A percentile compares a stretch with the other conserved stretches of the same genome.
Conservation (phyloP, 1,139 yeast genomes). For the Yamadazyma pseudoaaseri region DNA sequence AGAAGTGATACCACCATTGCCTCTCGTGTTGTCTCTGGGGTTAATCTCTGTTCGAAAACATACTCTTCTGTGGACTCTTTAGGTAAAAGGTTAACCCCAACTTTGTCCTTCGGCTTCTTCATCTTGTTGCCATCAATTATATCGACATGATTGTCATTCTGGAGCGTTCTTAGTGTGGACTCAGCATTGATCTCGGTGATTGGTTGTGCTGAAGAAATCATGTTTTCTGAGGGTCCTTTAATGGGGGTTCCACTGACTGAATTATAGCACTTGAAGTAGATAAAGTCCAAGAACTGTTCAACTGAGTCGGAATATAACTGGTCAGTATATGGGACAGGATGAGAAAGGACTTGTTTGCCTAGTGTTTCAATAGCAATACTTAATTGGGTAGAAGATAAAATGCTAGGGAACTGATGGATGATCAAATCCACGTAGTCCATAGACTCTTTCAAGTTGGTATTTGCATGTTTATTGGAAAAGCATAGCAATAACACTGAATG, state of each 20-base stretch:
- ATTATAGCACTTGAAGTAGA: constrained; percentile 37
- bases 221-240: constrained; percentile 14
- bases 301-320: constrained; percentile 23
- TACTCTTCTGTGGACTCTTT: constrained; percentile 18
- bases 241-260: constrained; percentile 30
- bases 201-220: constrained; percentile 40
- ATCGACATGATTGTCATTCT: constrained; percentile 23
- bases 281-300: constrained; percentile 40
- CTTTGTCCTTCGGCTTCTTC: constrained; percentile 32
- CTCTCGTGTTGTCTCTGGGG: constrained; percentile 49
- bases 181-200: constrained; percentile 36
- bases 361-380: constrained; percentile 58
- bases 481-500: constrained; percentile 65
- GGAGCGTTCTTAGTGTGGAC: constrained; percentile 33
- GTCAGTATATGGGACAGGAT: constrained; percentile 30
- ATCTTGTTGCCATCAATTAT: constrained; percentile 31
- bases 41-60: constrained; percentile 22
- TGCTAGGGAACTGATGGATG: constrained; percentile 52
- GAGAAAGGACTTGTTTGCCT: constrained; percentile 50
- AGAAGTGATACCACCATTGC: constrained; percentile 51
- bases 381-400: constrained; percentile 57
- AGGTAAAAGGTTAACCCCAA: constrained; percentile 22
- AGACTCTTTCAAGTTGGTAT: constrained; percentile 28
- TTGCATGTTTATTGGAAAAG: constrained; percentile 25
- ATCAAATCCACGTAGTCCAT: constrained; percentile 33